Conservation (phyloP, 2,329 filamentous ascomycete species). For the Dryadomyces quercivorus region DNA sequence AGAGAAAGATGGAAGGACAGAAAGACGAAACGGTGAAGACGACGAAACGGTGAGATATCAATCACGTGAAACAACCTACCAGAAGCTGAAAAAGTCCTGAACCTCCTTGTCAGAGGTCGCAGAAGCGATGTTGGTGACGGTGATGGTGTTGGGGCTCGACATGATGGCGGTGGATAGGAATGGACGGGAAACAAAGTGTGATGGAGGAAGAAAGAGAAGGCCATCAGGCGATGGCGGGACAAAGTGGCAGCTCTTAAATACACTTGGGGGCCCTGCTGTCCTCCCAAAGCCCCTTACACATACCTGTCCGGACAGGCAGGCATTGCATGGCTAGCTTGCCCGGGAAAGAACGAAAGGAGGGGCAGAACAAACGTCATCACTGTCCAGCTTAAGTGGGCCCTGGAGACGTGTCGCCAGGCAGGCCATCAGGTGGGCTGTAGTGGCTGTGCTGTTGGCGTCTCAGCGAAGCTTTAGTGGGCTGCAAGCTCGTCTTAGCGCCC, state of each 20-base stretch:
- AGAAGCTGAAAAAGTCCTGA: slow-evolving; percentile 94
- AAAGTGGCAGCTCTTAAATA: background rate
- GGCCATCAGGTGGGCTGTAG: background rate
- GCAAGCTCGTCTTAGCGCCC: background rate
- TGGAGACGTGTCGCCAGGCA: background rate
- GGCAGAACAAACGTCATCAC: slow-evolving; percentile 8
- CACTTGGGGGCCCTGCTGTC: too few relatives aligned
- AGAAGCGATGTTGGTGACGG: slow-evolving; percentile 79
- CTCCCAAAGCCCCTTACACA: too few relatives aligned
- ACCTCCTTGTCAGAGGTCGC: slow-evolving; percentile 83
- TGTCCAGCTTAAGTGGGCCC: background rate
- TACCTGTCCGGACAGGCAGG: too few relatives aligned
- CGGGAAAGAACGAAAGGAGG: slow-evolving; percentile 2
- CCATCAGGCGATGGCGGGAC: background rate
- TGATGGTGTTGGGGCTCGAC: slow-evolving; percentile 17
- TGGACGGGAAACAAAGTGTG: background rate
- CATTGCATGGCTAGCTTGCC: background rate
- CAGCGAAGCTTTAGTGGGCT: background rate
- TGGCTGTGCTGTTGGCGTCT: slow-evolving; percentile 1
- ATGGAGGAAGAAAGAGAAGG: background rate
- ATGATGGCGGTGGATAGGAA: slow-evolving; percentile 5
- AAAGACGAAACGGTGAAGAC: background rate
- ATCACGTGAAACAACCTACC: slow-evolving; percentile 37
- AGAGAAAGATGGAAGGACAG: background rate
- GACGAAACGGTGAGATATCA: background rate